Evolutionary conservation across 2,329 filamentous ascomycete genomes (phyloP), one percentile per base, ranked within the genome.

Genomic region (Coniella lustricola): DNA sequence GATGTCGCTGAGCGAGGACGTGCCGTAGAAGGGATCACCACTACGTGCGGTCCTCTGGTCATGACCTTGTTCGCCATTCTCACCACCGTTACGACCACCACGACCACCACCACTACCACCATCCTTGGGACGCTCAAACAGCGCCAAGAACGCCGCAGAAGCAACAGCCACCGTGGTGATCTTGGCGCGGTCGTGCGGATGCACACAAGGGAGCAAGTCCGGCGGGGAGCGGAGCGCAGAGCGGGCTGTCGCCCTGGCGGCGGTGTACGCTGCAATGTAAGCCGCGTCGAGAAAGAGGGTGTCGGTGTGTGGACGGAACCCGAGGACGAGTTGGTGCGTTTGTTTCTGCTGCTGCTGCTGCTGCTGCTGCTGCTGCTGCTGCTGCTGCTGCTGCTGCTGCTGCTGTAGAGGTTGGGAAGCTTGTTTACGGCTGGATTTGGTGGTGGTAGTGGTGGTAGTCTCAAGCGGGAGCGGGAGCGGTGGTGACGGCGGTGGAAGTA

Each of bases 231-330:
- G 18, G 33, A 32, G 18, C 31, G 14, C n/a, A 4, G 3, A 14
- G 31, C 4, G 20, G 25, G 31, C 29, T 16, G 18, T 18, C 13
- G 34, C 4, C n/a, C 44, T n/a, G 10, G 34, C 21, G 0, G 13
- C 16, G 34, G 35, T 14, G 18, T 22, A 20, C 31, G 22, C 40
- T 7, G 17, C 21, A 17, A 52, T 5, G 41, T 42, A 51, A 3
- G 33, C 7, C 17, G 29, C 16, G 37, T 51, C 49, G 32, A 51
- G 46, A 21, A 37, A 37, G 3, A 46, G 25, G 10, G 22, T 17
- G 36, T 46, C 46, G 1, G 20, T 13, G 13, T 18, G 29, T 2
- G 46, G 33, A 8, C 50, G 41, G 18, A 46, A 46, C 3, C 50
- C 50, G 14, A 52, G 25, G 9, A 48, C 21, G 13, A 13, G 35